These are phyloP conservation scores for Golubevia sp. DNA, from an alignment of 1,284 basidiomycete species.

Conservation along the genomic window DNA sequence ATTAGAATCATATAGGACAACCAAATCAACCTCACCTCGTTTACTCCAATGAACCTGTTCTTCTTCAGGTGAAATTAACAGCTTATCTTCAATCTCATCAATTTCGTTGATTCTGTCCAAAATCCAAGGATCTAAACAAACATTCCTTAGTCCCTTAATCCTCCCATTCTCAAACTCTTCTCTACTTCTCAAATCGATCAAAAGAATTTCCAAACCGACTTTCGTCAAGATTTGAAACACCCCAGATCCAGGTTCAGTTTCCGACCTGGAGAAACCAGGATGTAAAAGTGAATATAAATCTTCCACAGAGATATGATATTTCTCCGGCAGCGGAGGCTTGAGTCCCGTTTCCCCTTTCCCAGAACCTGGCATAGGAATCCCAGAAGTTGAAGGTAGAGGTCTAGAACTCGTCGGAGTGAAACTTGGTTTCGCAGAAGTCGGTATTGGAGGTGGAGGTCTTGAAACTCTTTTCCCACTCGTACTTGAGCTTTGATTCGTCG, in stretches of 20 bases:
- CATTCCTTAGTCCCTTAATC: conserved; percentile 72
- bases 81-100: conserved; percentile 73
- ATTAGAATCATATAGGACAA: conserved; percentile 82
- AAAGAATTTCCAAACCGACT: conserved; percentile 64
- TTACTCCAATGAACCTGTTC: conserved; percentile 77
- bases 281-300: conserved; percentile 47
- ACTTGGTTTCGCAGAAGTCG: neutral
- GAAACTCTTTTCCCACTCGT: neutral
- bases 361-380: neutral
- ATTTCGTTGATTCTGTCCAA: conserved; percentile 73
- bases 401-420: neutral
- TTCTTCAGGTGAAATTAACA: conserved; percentile 72
- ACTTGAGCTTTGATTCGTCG: too few relatives aligned
- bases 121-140: conserved; percentile 84
- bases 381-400: neutral
- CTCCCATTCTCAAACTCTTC: conserved; percentile 76
- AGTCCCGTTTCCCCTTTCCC: conserved; percentile 11
- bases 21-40: conserved; percentile 83
- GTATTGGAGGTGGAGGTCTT: neutral
- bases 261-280: conserved; percentile 41
- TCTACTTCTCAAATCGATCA: conserved; percentile 81
- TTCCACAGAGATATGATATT: conserved; percentile 39
- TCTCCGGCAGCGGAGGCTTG: conserved; percentile 33
- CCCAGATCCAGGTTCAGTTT: conserved; percentile 21
- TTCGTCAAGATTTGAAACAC: conserved; percentile 38